phyloP scores from a whole-genome alignment of 1,284 basidiomycete genomes.

The Athelia sp. region DNA sequence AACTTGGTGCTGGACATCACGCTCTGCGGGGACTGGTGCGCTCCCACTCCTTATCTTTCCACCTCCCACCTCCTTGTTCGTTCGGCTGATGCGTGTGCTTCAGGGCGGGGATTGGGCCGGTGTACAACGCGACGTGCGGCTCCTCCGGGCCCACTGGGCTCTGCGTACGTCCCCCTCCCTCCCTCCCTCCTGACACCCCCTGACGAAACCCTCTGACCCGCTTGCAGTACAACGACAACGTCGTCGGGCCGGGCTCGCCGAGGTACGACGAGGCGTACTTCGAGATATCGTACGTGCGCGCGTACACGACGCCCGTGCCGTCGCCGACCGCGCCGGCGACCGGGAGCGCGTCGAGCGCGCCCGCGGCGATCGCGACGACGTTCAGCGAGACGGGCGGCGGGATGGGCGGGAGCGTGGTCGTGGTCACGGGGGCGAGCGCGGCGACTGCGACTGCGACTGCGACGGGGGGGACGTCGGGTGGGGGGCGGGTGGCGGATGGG shows the following conservation, averaged over 20 bases:
- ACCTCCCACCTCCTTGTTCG: background rate
- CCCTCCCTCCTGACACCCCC: conserved; percentile 7
- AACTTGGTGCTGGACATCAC: conserved; percentile 46
- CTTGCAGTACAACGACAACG: conserved; percentile 43
- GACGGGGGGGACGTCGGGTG: background rate
- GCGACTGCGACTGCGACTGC: background rate
- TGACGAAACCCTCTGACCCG: conserved; percentile 5
- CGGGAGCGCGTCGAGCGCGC: background rate
- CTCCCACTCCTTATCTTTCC: conserved; percentile 1
- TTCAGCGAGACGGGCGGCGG: background rate
- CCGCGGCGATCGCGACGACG: background rate
- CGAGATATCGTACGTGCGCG: conserved; percentile 34
- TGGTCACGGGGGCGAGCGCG: background rate
- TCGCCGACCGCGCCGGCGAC: background rate
- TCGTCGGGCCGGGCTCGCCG: conserved; percentile 45
- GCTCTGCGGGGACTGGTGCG: conserved; percentile 45
- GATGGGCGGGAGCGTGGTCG: background rate
- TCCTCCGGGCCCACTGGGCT: conserved; percentile 28
- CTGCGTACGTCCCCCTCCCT: conserved; percentile 24
- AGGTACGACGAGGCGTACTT: conserved; percentile 47
- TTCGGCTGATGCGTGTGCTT: too few relatives aligned
- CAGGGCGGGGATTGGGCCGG: conserved; percentile 44
- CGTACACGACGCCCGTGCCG: conserved; percentile 16
- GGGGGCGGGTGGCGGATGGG: too few relatives aligned
- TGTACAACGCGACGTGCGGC: conserved; percentile 36